Evolutionary conservation across 352 stramenopile species (phyloP), one percentile per base, ranked within the genome.

Genomic region (Globisporangium canariense): DNA sequence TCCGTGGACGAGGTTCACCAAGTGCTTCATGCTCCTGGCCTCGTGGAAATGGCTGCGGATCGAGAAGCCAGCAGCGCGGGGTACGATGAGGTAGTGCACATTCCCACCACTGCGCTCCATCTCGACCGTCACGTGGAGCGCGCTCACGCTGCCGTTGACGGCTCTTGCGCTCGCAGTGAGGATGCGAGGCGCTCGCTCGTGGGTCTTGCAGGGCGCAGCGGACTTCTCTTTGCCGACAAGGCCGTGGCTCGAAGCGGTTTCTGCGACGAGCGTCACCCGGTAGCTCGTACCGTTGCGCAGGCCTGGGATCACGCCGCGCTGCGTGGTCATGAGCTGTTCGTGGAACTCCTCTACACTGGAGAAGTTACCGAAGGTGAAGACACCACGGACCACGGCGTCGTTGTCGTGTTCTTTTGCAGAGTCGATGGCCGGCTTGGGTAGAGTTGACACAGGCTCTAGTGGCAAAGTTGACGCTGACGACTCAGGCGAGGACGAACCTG

Each of bases 241-340:
- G 3, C 86, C 86, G 34, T 76, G 54, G 47, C 84, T 91, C 3
- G 65, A 72, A 18, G 69, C 58, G 2, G 74, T 89, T 62, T 93
- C 86, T 5, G 71, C 75, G 40, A 74, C 61, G 2, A 91, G 20
- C 13, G 69, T 66, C 28, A 92, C 69, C 32, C 75, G 66, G 68
- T 89, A 86, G 2, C 72, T 60, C 25, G 68, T 74, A 38, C 71
- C 79, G n/a, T 75, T 81, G 11, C 66, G 41, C 7, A 93, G 71
- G 0, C 63, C 74, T 13, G 59, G 62, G 22, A 91, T 80, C 10
- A 68, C 78, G 3, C 60, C 62, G 0, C 55, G 63, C 32, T 83
- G 76, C 10, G 43, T 78, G 32, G 69, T 50, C 11, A 67, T 46
- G 2, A 77, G 13, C 22, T 68, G 54, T 22, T 59, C 45, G 5